These are phyloP conservation scores for Tillandsia fasciculata DNA, from an alignment of 176 grass and related monocot species.

Conservation along the genomic window DNA sequence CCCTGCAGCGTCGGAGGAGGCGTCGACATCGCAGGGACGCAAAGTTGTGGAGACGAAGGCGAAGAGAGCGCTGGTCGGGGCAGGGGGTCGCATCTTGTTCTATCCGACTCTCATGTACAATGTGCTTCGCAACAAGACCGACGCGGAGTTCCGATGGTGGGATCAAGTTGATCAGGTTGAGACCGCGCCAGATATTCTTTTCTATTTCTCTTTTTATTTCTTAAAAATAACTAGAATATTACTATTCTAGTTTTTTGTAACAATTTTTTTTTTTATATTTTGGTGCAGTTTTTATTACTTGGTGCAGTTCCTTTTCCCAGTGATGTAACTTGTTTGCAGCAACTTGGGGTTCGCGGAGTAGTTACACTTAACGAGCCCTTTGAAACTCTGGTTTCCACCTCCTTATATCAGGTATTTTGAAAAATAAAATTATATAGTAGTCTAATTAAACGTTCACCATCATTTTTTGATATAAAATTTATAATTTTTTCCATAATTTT, in stretches of 20 bases:
- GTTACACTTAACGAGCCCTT: slow-evolving; percentile 89
- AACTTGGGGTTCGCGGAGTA: slow-evolving; percentile 73
- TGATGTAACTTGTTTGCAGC: slow-evolving; percentile 65
- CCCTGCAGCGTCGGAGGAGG: background rate
- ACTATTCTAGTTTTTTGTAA: background rate
- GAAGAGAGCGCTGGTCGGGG: slow-evolving; percentile 67
- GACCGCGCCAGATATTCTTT: background rate
- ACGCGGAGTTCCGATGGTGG: slow-evolving; percentile 90
- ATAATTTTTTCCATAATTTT: background rate
- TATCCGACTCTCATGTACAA: slow-evolving; percentile 93
- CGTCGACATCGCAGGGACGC: background rate
- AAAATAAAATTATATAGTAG: background rate
- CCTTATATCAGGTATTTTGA: slow-evolving; percentile 63
- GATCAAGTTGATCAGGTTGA: slow-evolving; percentile 74
- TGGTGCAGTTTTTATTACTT: slow-evolving; percentile 54
- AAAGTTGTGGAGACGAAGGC: slow-evolving; percentile 19
- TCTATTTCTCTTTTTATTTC: background rate
- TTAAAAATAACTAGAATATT: background rate
- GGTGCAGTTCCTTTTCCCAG: slow-evolving; percentile 94
- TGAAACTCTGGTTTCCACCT: slow-evolving; percentile 76
- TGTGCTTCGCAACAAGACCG: slow-evolving; percentile 68
- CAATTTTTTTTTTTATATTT: background rate
- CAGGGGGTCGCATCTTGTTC: slow-evolving; percentile 68
- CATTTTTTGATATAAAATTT: no score
- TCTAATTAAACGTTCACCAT: no score